Conservation (phyloP, 768 basidiomycete genomes). For the Imleria badia region DNA sequence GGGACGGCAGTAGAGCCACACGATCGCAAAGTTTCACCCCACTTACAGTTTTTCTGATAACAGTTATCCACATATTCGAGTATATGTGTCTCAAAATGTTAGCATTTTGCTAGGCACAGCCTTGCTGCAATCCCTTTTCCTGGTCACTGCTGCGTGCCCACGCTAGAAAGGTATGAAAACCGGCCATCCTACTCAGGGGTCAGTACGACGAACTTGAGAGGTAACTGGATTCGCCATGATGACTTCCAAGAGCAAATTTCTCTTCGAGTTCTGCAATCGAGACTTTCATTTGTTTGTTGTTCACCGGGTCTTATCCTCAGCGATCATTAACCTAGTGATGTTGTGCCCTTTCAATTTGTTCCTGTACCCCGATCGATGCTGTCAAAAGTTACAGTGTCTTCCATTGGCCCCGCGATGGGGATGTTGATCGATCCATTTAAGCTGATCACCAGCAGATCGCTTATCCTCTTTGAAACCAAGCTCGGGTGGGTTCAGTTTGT, state of each 20-base stretch:
- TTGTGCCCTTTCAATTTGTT: no score
- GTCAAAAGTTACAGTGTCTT: not conserved
- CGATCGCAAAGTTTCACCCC: not conserved
- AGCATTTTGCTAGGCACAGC: constrained; percentile 15
- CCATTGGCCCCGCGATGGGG: not conserved
- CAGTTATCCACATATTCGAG: constrained; percentile 14
- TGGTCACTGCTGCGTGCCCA: not conserved
- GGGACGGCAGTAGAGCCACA: not conserved
- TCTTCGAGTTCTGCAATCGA: not conserved
- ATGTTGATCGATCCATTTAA: not conserved
- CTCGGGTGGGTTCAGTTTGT: not conserved
- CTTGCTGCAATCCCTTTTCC: not conserved
- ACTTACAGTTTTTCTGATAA: constrained; percentile 6
- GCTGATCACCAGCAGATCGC: no score
- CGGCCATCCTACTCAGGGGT: not conserved
- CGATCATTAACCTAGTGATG: no score
- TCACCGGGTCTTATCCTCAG: not conserved
- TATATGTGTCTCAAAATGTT: constrained; percentile 13
- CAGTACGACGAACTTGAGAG: not conserved
- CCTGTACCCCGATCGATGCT: no score
- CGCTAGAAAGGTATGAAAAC: not conserved
- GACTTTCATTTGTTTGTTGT: not conserved
- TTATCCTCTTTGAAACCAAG: not conserved
- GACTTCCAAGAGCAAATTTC: not conserved
- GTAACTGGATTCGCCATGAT: no score